phyloP scores from a whole-genome alignment of 352 stramenopile species.

The Phytophthora fragariae region DNA sequence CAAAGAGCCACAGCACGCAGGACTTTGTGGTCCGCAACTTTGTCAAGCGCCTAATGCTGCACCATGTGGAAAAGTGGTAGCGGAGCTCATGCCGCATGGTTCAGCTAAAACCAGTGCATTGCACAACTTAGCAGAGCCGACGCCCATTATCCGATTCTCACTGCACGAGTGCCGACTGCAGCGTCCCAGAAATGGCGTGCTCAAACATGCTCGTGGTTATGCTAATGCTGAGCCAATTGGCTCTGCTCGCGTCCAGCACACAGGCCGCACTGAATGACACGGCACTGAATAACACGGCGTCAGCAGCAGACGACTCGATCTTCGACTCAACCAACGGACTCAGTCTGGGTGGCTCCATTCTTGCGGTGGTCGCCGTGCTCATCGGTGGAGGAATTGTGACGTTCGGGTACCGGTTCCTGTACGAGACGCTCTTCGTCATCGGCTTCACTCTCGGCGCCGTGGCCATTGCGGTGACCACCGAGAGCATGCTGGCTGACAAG shows the following conservation, averaged over 20 bases:
- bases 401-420: constrained; percentile 47
- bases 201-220: constrained; percentile 17
- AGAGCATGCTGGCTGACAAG: constrained; percentile 42
- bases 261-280: constrained; percentile 19
- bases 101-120: constrained; percentile 19
- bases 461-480: constrained; percentile 33
- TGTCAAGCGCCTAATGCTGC: constrained; percentile 12
- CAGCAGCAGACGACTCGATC: constrained; percentile 31
- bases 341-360: constrained; percentile 33
- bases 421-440: constrained; percentile 40
- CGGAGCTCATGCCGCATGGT: constrained; percentile 32
- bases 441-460: constrained; percentile 42
- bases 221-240: constrained; percentile 25
- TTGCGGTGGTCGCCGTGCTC: constrained; percentile 42
- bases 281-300: constrained; percentile 14
- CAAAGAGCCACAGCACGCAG: constrained; percentile 18
- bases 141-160: constrained; percentile 31
- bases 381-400: constrained; percentile 36
- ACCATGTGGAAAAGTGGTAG: constrained; percentile 35
- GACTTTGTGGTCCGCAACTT: constrained; percentile 14
- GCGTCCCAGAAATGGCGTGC: constrained; percentile 22
- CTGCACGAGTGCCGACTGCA: background rate
- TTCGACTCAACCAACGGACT: constrained; percentile 39
- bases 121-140: background rate
- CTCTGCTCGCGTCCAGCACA: constrained; percentile 18